phyloP scores from a whole-genome alignment of 495 filamentous ascomycete genomes.

The Astrothelium subdiscretum region DNA sequence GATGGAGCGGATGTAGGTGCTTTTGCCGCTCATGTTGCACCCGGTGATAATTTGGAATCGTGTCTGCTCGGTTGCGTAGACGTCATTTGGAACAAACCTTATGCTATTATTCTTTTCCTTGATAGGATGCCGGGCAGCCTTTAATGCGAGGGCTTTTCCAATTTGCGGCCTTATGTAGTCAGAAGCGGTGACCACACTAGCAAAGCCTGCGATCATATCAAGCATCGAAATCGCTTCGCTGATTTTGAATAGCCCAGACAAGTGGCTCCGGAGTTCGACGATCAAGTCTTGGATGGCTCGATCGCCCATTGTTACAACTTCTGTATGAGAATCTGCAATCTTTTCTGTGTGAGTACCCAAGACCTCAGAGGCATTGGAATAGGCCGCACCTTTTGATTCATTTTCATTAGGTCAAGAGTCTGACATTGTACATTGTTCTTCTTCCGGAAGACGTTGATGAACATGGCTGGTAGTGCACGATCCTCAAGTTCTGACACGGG shows the following conservation, averaged over 20 bases:
- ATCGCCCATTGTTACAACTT: constrained; percentile 70
- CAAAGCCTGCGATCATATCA: constrained; percentile 79
- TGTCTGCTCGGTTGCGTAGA: constrained; percentile 62
- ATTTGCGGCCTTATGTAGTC: constrained; percentile 77
- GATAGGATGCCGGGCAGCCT: constrained; percentile 74
- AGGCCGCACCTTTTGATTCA: constrained; percentile 26
- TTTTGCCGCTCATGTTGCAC: constrained; percentile 97
- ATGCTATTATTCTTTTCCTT: constrained; percentile 55
- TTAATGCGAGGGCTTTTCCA: constrained; percentile 62
- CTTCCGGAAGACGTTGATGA: constrained; percentile 66
- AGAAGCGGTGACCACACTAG: constrained; percentile 59
- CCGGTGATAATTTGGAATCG: constrained; percentile 92
- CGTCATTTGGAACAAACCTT: constrained; percentile 78
- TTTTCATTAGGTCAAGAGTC: constrained; percentile 70
- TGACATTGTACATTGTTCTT: constrained; percentile 71
- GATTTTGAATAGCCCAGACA: constrained; percentile 60
- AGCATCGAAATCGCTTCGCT: constrained; percentile 82
- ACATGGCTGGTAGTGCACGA: constrained; percentile 49
- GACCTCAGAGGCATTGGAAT: constrained; percentile 11
- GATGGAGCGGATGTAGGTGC: constrained; percentile 82
- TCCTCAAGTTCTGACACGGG: constrained; percentile 50
- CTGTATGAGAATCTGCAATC: constrained; percentile 56
- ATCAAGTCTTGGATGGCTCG: constrained; percentile 59
- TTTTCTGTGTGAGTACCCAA: neutral
- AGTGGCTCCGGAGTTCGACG: constrained; percentile 50